Conservation (phyloP, 768 basidiomycete species). For the Trametes sanguinea region DNA sequence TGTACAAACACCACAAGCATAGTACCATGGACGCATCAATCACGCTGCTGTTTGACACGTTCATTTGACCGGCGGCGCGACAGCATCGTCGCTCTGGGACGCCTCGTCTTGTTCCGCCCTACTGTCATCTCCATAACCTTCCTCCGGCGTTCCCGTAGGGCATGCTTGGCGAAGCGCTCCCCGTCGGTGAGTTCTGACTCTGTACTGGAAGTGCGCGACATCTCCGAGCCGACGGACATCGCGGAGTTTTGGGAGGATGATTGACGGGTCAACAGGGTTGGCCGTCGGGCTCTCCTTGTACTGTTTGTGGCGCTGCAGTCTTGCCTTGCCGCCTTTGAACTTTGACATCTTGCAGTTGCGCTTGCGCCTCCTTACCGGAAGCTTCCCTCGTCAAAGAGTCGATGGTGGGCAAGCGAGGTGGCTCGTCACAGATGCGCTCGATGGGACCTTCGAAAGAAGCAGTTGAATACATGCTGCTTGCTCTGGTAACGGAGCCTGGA, state of each 20-base stretch:
- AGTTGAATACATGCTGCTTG: conserved; percentile 24
- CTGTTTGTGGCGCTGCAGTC: conserved; percentile 2
- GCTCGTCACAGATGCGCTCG: conserved; percentile 7
- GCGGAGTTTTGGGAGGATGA: conserved; percentile 22
- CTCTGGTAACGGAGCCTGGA: neutral
- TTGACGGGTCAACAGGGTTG: conserved; percentile 11
- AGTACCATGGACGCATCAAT: neutral
- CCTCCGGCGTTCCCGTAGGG: conserved; percentile 26
- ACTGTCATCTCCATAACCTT: conserved; percentile 24
- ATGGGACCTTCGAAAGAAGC: neutral
- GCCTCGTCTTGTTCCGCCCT: conserved; percentile 12
- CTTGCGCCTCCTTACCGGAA: neutral
- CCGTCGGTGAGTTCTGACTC: conserved; percentile 29
- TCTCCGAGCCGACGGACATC: conserved; percentile 27
- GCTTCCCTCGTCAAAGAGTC: neutral
- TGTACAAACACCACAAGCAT: neutral
- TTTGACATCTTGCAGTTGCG: neutral
- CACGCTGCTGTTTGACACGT: neutral
- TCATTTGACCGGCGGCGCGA: conserved; percentile 12
- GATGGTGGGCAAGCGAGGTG: conserved; percentile 21
- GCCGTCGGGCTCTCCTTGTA: conserved; percentile 5
- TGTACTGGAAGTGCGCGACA: conserved; percentile 27
- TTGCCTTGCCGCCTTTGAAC: neutral
- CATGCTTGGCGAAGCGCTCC: conserved; percentile 28
- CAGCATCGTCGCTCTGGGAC: conserved; percentile 12